Evolutionary conservation across 148 eudicot species (phyloP).

Genomic region (Vaccinium macrocarpon): DNA sequence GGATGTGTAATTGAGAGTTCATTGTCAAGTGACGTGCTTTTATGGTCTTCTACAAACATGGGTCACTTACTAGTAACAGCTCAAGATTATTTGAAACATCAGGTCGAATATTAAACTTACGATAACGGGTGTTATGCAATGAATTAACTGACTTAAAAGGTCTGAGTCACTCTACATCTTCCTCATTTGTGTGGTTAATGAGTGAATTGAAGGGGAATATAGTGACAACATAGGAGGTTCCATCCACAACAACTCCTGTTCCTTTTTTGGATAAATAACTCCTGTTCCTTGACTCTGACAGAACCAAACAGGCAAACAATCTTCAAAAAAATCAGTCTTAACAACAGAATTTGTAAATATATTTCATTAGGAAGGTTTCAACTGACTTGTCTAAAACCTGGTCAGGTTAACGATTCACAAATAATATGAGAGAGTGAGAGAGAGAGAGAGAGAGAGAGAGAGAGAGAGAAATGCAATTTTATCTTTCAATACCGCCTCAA

Average conservation of each 20-base stretch:
- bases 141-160: background rate
- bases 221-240: background rate
- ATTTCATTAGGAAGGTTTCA: background rate
- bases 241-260: too few relatives aligned
- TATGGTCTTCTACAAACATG: background rate
- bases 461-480: background rate
- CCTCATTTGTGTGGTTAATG: background rate
- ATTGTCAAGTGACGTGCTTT: background rate
- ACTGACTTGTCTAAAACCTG: constrained; percentile 2
- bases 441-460: background rate
- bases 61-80: too few relatives aligned
- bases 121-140: too few relatives aligned
- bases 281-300: constrained; percentile 6
- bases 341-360: background rate
- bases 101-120: too few relatives aligned
- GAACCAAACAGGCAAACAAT: background rate
- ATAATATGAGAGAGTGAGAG: background rate
- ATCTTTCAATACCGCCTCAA: too few relatives aligned
- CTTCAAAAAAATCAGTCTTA: background rate
- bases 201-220: background rate
- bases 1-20: background rate
- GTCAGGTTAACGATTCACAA: background rate
- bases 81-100: too few relatives aligned
- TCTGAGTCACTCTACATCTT: background rate
- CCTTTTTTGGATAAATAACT: background rate